Base-by-base conservation (phyloP, 139 green algal species). In the Chlorella sorokiniana region DNA sequence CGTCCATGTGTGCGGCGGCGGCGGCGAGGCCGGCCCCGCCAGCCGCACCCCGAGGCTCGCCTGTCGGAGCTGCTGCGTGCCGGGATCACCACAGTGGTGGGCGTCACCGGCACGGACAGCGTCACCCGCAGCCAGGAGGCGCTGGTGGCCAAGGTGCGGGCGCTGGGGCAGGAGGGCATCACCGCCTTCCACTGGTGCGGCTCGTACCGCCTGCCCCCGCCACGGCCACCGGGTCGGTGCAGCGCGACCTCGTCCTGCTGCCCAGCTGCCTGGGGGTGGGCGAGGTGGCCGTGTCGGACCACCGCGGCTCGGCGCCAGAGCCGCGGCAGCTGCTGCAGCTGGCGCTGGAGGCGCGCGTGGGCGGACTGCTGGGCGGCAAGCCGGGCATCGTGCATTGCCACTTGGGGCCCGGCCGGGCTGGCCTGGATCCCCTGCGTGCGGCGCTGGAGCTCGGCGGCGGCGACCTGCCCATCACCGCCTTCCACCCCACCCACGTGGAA, bases 61-160 rank as follows among this genome's bases (percentile, higher is more conserved):
- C 78, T 90, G 29, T 84, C 69, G 20, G 48, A 85, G 64, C 42
- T 91, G 27, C 56, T 91, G 27, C 61, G 73, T 7, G 85, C 74
- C 27, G 87, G 87, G 45, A 81, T 91, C 73, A 91, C 87, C 27
- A 91, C 85, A 1, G 82, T 86, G 3, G 87, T 91, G 7, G 87
- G 87, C 22, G 73, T 88, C 9, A 61, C 86, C 10, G 87, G 84
- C 45, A 89, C 85, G 14, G 87, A 91, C 76, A 62, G 42, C 10
- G 70, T 88, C 5, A 76, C 35, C 10, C 79, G 87, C 33, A 40
- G 14, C 0, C 72, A 79, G 79, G 85, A 86, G 71, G 74, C 78
- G 22, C 80, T 91, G 40, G 29, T 87, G 4, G 81, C 79, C 20
- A 91, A 91, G 63, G 72, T 71, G 69, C 44, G 33, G 14, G 84